Evolutionary conservation across 306 rosid species (phyloP).

Genomic region (Glycine latifolia): DNA sequence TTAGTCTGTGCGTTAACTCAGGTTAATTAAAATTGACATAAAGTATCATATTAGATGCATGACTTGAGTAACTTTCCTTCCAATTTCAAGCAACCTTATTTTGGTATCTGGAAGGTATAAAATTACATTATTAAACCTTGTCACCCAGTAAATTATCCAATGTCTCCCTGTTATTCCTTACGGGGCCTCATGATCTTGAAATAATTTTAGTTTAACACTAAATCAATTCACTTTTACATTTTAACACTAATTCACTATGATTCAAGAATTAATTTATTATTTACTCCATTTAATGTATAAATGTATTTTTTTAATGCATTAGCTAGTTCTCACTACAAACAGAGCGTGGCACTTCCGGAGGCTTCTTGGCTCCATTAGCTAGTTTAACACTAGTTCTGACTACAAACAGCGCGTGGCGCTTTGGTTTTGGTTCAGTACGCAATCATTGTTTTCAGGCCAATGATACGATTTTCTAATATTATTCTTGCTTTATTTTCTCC

Average conservation of each 20-base stretch:
- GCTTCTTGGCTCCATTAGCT: too few species aligned
- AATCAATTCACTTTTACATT: too few species aligned
- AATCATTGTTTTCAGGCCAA: constrained; percentile 58
- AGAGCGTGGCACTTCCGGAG: constrained; percentile 48
- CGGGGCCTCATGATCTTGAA: too few species aligned
- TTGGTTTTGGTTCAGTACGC: background rate
- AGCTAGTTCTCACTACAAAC: background rate
- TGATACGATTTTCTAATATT: constrained; percentile 46
- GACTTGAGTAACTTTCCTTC: too few species aligned
- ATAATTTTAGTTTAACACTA: too few species aligned
- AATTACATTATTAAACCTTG: background rate
- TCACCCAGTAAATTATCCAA: background rate
- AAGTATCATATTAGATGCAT: too few species aligned
- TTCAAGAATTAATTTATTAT: too few species aligned
- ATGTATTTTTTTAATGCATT: too few species aligned
- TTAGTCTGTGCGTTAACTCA: too few species aligned
- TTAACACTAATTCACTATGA: too few species aligned
- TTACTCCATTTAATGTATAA: too few species aligned
- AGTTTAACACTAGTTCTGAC: background rate
- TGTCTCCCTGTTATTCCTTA: background rate
- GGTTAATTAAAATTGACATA: too few species aligned
- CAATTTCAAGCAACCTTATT: background rate
- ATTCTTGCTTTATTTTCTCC: background rate
- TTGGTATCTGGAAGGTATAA: background rate
- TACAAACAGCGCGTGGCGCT: constrained; percentile 27